These are phyloP conservation scores for Pestalotiopsis sp. DNA, from an alignment of 2,329 filamentous ascomycete genomes.

Conservation along the genomic window DNA sequence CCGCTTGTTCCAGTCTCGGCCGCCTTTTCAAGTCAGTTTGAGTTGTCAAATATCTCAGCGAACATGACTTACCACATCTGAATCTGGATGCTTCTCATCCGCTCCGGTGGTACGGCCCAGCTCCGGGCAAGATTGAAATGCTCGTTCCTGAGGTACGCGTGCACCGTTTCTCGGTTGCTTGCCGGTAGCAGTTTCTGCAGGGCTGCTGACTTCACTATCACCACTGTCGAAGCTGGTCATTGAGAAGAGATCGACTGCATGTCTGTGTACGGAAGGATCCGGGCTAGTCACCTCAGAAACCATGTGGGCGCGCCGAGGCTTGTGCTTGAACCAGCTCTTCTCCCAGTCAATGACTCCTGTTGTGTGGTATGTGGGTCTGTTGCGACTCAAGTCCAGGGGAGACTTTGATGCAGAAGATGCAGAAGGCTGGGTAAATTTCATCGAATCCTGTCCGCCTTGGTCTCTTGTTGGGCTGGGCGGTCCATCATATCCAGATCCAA, in stretches of 20 bases:
- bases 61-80: not conserved
- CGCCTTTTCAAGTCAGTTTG: not conserved
- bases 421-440: not conserved
- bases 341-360: constrained; percentile 24
- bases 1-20: not conserved
- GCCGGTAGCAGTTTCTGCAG: constrained; percentile 14
- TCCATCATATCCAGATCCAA: constrained; percentile 10
- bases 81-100: not conserved
- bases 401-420: not conserved
- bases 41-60: not conserved
- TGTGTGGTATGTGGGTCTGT: not conserved
- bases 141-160: constrained; percentile 12
- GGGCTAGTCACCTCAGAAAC: constrained; percentile 28
- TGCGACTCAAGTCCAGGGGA: not conserved
- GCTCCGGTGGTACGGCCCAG: constrained; percentile 21
- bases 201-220: constrained; percentile 11
- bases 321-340: constrained; percentile 27
- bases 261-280: constrained; percentile 7
- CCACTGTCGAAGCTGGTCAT: constrained; percentile 9
- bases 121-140: constrained; percentile 31
- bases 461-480: not conserved
- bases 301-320: constrained; percentile 27
- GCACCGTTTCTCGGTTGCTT: constrained; percentile 17
- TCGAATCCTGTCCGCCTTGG: not conserved
- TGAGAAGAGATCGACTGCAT: constrained; percentile 7